Evolutionary conservation across 2,329 filamentous ascomycete species (phyloP), one percentile per base, ranked within the genome.

Genomic region (Ophiocordyceps camponoti-leonardi): DNA sequence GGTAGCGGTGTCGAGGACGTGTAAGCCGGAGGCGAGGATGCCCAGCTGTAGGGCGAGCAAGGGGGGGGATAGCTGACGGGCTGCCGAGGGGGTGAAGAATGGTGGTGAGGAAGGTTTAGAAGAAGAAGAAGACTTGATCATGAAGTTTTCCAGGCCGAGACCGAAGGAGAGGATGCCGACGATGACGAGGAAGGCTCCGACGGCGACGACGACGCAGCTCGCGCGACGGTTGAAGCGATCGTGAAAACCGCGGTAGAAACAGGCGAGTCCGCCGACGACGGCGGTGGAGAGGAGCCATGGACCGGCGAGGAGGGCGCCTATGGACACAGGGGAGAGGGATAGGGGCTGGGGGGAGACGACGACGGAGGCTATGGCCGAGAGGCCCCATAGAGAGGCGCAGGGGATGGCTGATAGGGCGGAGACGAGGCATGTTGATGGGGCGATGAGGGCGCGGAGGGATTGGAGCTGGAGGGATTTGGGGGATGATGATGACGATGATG

Each of bases 391-490:
- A 0, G 64, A 56, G 12, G 64, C 62, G 41, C 63, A 57, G 0
- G 73, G 68, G 1, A 76, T 58, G 22, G 68, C 54, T 0, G 69
- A 65, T 1, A 67, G 57, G 6, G 67, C 46, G 22, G 68, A 65
- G 14, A 73, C 60, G 1, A 77, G 60, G 14, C 63, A 45, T 0
- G 69, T 69, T 1, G 70, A 72, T 1, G 73, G 73, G 1, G 73
- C 68, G 14, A 62, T 50, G 44, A 72, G 56, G 8, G 71, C 70
- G 6, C 69, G 64, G 0, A 69, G 62, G 0, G 62, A 63, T 46
- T 74, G 68, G n/a, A 71, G 55, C 23, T 26, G 23, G 4, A 26
- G 23, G 5, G 23, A 26, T 8, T 26, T 26, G 18, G 35, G 16
- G 18, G 35, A 37, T 6, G 35, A 37, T n/a, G 35, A 6, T 6